Percentiles rank a stretch among this genome's conserved stretches.
phyloP scores from a whole-genome alignment of 305 asterid genomes.

The Solanum chacoense region DNA sequence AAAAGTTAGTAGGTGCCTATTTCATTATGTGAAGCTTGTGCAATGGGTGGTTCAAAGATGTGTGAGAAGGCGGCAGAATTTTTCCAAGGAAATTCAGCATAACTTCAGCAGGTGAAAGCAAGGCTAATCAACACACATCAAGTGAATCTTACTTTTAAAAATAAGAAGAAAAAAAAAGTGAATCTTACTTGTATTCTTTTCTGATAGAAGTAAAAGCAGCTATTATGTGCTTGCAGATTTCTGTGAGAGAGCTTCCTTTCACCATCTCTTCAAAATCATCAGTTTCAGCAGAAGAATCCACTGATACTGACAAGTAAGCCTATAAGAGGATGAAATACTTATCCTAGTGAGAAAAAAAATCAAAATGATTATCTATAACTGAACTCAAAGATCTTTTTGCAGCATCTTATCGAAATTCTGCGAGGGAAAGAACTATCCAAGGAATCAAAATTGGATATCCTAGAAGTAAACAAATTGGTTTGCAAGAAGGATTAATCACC shows the following conservation, averaged over 20 bases:
- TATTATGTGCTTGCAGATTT: constrained; percentile 45
- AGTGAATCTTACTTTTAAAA: constrained; percentile 32
- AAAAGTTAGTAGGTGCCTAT: neutral
- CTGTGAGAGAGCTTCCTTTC: constrained; percentile 24
- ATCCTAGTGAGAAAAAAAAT: neutral
- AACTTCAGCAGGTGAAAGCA: neutral
- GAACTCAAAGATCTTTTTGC: neutral
- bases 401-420: neutral
- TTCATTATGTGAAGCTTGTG: neutral
- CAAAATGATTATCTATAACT: neutral
- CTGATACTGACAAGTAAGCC: constrained; percentile 61
- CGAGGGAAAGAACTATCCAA: neutral
- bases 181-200: constrained; percentile 56
- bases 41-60: neutral
- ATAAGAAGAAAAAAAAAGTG: neutral
- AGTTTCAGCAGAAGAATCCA: constrained; percentile 23
- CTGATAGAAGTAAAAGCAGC: constrained; percentile 60
- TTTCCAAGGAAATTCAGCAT: neutral
- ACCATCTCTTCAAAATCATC: constrained; percentile 26
- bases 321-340: constrained; percentile 11
- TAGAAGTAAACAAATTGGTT: neutral
- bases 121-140: neutral
- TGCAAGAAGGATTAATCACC: constrained; percentile 32
- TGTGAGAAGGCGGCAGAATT: neutral
- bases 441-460: neutral